phyloP scores from a whole-genome alignment of 202 grass and related monocot genomes.

The Brachypodium distachyon region DNA sequence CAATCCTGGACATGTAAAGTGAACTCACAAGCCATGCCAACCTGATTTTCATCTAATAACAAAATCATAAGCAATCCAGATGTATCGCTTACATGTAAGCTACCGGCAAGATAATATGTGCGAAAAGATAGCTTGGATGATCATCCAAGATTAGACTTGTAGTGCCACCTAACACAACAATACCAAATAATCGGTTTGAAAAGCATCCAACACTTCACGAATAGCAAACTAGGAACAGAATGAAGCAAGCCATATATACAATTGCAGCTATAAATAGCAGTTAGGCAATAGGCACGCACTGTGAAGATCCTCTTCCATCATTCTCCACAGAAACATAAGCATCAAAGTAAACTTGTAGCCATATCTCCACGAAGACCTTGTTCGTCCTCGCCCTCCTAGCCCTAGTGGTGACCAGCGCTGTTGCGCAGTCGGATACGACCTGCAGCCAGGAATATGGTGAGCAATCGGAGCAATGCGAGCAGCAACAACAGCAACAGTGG shows the following conservation, averaged over 20 bases:
- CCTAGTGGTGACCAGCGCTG: neutral
- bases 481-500: neutral
- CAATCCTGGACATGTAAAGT: neutral
- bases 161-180: too few species aligned
- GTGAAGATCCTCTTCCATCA: neutral
- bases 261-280: neutral
- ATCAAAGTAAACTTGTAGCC: neutral
- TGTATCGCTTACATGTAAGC: neutral
- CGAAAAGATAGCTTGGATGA: too few species aligned
- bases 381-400: neutral
- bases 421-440: neutral
- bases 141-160: too few species aligned
- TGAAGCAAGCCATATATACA: neutral
- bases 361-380: conserved; percentile 14
- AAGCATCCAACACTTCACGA: neutral
- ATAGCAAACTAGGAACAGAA: neutral
- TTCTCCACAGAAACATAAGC: neutral
- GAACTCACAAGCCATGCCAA: neutral
- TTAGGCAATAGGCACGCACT: neutral
- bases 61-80: neutral
- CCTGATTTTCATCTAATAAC: neutral
- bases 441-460: neutral
- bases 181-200: neutral
- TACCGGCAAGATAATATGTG: too few species aligned
- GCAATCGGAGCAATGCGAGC: neutral